Base-by-base conservation (phyloP, 805 yeast species). In the Ogataea polymorpha region DNA sequence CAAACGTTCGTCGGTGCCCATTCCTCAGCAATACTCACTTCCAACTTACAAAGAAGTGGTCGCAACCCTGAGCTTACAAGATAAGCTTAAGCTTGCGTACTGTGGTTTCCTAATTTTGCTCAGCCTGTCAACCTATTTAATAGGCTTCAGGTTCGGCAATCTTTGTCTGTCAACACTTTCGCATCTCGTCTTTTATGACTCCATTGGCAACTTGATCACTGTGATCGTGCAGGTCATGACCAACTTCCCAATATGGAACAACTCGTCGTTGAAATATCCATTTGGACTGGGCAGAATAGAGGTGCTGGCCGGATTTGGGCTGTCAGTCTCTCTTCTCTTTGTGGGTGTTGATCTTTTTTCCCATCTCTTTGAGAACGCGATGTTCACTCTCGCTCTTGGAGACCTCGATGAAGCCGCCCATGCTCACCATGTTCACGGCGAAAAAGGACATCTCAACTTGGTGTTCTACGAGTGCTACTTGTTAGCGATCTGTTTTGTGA, bases 271-370 rank as follows among this genome's bases (percentile, higher is more conserved):
- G 23, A 80, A 81, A 11, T 85, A 80, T 49, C 99, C 99, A 0
- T 91, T 91, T 68, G 99, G 98, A 0, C 67, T 91, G 18, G 95
- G 95, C n/a, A 71, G 99, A 44, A 72, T 86, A 12, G 96, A 91
- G 56, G 95, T 91, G 0, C 65, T 91, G 13, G 80, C 85, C 32
- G 95, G 95, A 2, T 90, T 90, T 67, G 96, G 95, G 0, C 68
- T 89, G 31, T 79, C 93, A 12, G 82, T 91, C 1, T 82, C 95
- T 1, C 72, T 91, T 46, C 70, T 90, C 17, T 91, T 90, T 75
- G 95, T 91, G 45, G 97, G 98, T 0, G 76, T 88, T 37, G 98
- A 91, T 62, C 68, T 93, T 38, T 66, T 86, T 32, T 86, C 95
- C 34, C 99, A 91, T 62, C 71, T 86, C n/a, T 53, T 86, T 13